phyloP scores from a whole-genome alignment of 495 filamentous ascomycete genomes.

The Penicillium lividum region DNA sequence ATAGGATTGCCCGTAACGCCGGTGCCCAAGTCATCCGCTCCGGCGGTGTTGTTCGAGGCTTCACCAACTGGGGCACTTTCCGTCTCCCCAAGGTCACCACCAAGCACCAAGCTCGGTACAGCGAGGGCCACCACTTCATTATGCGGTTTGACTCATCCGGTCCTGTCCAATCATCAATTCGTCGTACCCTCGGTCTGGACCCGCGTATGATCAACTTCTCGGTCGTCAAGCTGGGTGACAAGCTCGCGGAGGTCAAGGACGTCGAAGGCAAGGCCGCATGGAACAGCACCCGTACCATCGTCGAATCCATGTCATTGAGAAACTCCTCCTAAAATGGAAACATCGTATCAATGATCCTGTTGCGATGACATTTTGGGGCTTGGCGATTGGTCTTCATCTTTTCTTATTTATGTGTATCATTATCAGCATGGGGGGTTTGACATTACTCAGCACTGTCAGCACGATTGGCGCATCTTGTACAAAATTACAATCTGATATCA shows the following conservation, averaged over 20 bases:
- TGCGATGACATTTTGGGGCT: conserved; percentile 15
- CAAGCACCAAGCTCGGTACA: conserved; percentile 77
- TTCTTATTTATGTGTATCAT: conserved; percentile 31
- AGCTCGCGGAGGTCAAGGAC: conserved; percentile 66
- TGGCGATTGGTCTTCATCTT: conserved; percentile 12
- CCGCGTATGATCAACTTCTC: conserved; percentile 86
- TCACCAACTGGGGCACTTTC: conserved; percentile 93
- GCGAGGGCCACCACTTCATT: conserved; percentile 90
- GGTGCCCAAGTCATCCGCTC: conserved; percentile 79
- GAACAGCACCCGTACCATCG: conserved; percentile 42
- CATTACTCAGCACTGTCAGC: conserved; percentile 34
- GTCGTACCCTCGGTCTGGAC: conserved; percentile 77
- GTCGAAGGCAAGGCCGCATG: conserved; percentile 62
- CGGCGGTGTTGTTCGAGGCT: conserved; percentile 88
- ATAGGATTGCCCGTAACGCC: conserved; percentile 79
- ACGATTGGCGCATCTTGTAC: conserved; percentile 44
- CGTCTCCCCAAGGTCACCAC: conserved; percentile 72
- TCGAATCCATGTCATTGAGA: conserved; percentile 28
- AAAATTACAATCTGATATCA: conserved; percentile 32
- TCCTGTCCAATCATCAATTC: conserved; percentile 68
- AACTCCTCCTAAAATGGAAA: background rate
- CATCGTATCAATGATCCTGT: background rate
- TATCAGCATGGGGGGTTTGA: conserved; percentile 36
- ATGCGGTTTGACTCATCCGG: conserved; percentile 88
- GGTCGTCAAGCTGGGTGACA: conserved; percentile 82